phyloP scores from a whole-genome alignment of 345 rosid species.

The Syzygium oleosum region DNA sequence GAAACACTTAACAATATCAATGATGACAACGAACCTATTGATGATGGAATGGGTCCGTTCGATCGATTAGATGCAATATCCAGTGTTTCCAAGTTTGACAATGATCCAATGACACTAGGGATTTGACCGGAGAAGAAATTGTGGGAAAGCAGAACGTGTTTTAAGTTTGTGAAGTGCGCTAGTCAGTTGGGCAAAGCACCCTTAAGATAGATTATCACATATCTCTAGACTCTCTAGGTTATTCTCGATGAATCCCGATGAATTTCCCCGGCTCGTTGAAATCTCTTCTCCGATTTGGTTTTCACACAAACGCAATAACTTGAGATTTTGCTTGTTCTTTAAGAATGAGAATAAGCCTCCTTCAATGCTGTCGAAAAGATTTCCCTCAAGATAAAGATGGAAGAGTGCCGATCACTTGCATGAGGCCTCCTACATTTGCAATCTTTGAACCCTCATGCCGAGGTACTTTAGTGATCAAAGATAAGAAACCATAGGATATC shows the following conservation, averaged over 20 bases:
- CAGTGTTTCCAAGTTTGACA: background rate
- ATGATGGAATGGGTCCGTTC: background rate
- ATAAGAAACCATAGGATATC: background rate
- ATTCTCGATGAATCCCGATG: background rate
- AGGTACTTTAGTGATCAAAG: background rate
- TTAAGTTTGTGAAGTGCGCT: background rate
- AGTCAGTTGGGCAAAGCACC: background rate
- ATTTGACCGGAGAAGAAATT: background rate
- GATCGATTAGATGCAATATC: background rate
- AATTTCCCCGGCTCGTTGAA: background rate
- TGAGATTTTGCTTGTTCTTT: background rate
- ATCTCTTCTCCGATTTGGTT: background rate
- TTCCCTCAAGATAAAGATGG: background rate
- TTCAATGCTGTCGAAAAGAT: background rate
- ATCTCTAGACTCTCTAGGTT: background rate
- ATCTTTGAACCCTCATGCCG: background rate
- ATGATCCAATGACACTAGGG: background rate
- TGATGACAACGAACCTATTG: background rate
- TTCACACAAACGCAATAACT: rapidly evolving
- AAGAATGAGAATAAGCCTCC: background rate
- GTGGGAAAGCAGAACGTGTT: background rate
- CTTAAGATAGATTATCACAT: rapidly evolving
- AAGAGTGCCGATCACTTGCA: background rate
- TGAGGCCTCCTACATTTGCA: background rate
- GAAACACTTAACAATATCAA: background rate